These are phyloP conservation scores for Colletotrichum tanaceti DNA, from an alignment of 2,329 filamentous ascomycete species.

Conservation along the genomic window DNA sequence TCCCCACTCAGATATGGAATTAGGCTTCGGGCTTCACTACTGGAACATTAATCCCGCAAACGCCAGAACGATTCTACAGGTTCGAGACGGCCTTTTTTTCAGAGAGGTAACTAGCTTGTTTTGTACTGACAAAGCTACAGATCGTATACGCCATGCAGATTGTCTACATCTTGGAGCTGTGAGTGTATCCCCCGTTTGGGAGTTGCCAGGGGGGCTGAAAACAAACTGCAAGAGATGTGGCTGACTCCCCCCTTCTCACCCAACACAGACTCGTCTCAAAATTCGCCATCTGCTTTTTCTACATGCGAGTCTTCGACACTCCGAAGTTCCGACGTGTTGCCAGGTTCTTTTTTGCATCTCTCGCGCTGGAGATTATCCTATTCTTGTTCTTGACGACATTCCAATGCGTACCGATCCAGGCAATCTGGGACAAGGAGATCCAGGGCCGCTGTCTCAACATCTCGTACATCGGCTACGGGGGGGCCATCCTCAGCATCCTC, in stretches of 20 bases:
- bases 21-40: conserved; percentile 44
- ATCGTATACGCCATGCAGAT: conserved; percentile 43
- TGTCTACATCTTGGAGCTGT: conserved; percentile 43
- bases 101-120: background rate
- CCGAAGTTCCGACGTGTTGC: conserved; percentile 24
- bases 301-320: conserved; percentile 41
- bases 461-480: conserved; percentile 26
- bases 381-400: conserved; percentile 42
- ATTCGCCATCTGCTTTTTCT: conserved; percentile 44
- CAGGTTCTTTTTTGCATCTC: conserved; percentile 15
- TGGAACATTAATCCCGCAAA: conserved; percentile 42
- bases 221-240: no score
- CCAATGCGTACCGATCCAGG: conserved; percentile 41
- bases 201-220: no score
- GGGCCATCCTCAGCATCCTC: conserved; percentile 35
- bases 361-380: conserved; percentile 33
- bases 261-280: conserved; percentile 43
- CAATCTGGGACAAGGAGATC: conserved; percentile 37
- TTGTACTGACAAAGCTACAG: conserved; percentile 38
- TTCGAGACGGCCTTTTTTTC: background rate
- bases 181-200: no score
- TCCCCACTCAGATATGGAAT: conserved; percentile 18
- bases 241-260: background rate
- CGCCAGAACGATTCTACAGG: conserved; percentile 31
- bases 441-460: conserved; percentile 28